These are phyloP conservation scores for Acacia pycnantha DNA, from an alignment of 331 rosid genomes.

Conservation along the genomic window DNA sequence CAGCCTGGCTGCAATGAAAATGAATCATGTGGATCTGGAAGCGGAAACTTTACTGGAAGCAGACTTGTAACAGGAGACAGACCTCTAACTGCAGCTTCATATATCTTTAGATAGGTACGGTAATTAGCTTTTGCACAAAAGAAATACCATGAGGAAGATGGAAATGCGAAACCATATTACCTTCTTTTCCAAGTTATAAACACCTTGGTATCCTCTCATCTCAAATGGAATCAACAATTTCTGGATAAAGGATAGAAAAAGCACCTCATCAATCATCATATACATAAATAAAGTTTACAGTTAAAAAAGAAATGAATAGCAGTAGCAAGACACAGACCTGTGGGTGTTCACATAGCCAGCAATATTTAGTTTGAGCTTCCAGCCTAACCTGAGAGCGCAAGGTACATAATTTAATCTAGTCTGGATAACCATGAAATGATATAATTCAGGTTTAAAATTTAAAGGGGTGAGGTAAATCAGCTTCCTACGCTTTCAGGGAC, in stretches of 20 bases:
- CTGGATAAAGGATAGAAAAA: slow-evolving; percentile 39
- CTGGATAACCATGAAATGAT: slow-evolving; percentile 1
- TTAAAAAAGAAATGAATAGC: neutral
- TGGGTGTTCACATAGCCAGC: slow-evolving; percentile 94
- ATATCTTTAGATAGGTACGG: slow-evolving; percentile 46
- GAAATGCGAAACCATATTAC: slow-evolving; percentile 35
- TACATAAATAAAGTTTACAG: neutral
- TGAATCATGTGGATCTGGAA: slow-evolving; percentile 73
- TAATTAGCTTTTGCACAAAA: slow-evolving; percentile 16
- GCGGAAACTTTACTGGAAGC: slow-evolving; percentile 65
- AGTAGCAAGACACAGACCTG: slow-evolving; percentile 52
- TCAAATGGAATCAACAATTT: slow-evolving; percentile 87
- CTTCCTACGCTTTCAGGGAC: slow-evolving; percentile 77
- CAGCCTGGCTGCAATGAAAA: slow-evolving; percentile 80
- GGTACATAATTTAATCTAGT: slow-evolving; percentile 9
- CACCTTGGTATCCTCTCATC: slow-evolving; percentile 96
- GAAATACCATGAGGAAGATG: slow-evolving; percentile 11
- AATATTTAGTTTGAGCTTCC: slow-evolving; percentile 80
- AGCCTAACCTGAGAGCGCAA: slow-evolving; percentile 65
- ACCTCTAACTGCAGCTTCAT: slow-evolving; percentile 84
- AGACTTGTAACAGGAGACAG: slow-evolving; percentile 61
- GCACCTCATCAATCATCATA: slow-evolving; percentile 5
- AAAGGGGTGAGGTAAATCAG: neutral
- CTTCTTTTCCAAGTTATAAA: slow-evolving; percentile 92
- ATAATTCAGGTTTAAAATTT: neutral